These are phyloP conservation scores for Gardenia jasminoides DNA, from an alignment of 257 asterid species.

Conservation along the genomic window DNA sequence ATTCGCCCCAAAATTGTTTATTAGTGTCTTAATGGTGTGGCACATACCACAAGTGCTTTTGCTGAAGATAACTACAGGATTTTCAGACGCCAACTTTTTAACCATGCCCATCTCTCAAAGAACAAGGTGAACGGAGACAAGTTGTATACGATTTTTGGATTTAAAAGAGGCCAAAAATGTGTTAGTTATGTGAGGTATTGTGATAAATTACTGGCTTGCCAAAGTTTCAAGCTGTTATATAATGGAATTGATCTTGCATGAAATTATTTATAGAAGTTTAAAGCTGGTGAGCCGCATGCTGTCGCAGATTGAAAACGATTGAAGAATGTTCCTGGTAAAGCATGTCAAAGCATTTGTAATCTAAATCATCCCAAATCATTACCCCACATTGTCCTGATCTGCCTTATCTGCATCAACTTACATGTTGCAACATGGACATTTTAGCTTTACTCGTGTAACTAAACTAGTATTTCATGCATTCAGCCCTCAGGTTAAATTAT, in stretches of 20 bases:
- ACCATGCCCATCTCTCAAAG: constrained; percentile 27
- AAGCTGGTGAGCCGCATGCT: background rate
- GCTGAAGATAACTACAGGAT: constrained; percentile 39
- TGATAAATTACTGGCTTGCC: background rate
- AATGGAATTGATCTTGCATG: background rate
- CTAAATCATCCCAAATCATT: background rate
- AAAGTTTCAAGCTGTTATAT: background rate
- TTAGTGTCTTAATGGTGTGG: constrained; percentile 27
- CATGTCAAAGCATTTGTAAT: background rate
- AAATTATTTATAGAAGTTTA: constrained; percentile 3
- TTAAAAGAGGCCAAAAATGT: background rate
- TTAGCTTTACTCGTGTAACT: background rate
- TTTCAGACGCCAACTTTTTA: constrained; percentile 23
- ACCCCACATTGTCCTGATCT: background rate
- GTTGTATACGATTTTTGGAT: background rate
- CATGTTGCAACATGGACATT: background rate
- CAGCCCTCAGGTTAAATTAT: background rate
- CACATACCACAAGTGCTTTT: constrained; percentile 37
- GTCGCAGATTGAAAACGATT: constrained; percentile 7
- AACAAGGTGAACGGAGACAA: background rate
- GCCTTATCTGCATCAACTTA: background rate
- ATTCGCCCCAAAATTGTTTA: constrained; percentile 34
- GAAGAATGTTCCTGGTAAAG: background rate
- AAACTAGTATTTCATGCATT: background rate
- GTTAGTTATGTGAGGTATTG: background rate